A percentile compares a stretch with the other conserved stretches of the same genome.
phyloP scores from a whole-genome alignment of 2,329 filamentous ascomycete genomes.

The Leptosphaerulina australis region DNA sequence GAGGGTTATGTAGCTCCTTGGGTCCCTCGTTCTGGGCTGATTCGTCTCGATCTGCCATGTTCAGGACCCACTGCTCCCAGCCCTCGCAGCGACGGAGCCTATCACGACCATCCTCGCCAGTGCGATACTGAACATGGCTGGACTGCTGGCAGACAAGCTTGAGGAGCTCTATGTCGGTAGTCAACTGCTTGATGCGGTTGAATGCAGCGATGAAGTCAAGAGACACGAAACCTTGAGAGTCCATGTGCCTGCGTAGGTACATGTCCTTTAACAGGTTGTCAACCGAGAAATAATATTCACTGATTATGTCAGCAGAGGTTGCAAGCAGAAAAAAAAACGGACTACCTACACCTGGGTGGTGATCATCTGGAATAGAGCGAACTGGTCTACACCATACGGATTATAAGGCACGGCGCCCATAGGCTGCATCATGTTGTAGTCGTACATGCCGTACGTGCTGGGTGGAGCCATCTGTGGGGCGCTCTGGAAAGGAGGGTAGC shows the following conservation, averaged over 20 bases:
- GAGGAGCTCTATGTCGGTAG: constrained; percentile 73
- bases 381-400: constrained; percentile 64
- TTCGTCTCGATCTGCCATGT: constrained; percentile 71
- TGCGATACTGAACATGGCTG: constrained; percentile 72
- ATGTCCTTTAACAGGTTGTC: constrained; percentile 95
- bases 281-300: constrained; percentile 96
- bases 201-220: constrained; percentile 82
- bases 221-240: constrained; percentile 89
- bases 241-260: constrained; percentile 89
- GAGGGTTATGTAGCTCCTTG: constrained; percentile 51
- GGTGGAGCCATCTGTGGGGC: constrained; percentile 52
- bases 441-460: constrained; percentile 62
- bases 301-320: constrained; percentile 51
- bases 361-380: constrained; percentile 62
- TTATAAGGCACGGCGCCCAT: constrained; percentile 65
- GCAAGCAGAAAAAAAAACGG: no score
- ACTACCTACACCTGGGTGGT: constrained; percentile 62
- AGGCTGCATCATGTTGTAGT: constrained; percentile 61
- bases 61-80: constrained; percentile 82
- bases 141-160: constrained; percentile 77
- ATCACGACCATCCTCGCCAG: constrained; percentile 78
- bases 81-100: constrained; percentile 74
- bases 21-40: constrained; percentile 76
- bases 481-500: constrained; percentile 42
- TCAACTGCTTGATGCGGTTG: constrained; percentile 78